Conservation (phyloP, 2,329 filamentous ascomycete genomes). For the Cladosporium halotolerans region DNA sequence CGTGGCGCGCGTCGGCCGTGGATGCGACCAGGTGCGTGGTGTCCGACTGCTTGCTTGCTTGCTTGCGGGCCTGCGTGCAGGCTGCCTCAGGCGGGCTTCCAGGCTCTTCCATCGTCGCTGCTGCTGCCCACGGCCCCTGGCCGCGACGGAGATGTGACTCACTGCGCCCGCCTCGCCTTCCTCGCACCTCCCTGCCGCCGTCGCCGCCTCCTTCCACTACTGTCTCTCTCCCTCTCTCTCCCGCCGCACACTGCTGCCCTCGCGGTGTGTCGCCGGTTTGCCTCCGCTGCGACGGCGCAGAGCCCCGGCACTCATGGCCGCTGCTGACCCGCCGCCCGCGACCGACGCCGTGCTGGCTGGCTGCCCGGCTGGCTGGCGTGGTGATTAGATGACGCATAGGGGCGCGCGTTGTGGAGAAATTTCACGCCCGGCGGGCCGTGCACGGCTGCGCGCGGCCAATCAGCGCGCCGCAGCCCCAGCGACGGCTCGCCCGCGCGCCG, state of each 20-base stretch:
- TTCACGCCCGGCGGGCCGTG: neutral
- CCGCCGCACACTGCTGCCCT: too few relatives aligned
- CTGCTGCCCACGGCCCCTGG: neutral
- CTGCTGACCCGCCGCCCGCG: too few relatives aligned
- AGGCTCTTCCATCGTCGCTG: constrained; percentile 2
- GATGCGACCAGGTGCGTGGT: neutral
- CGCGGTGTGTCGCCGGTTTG: too few relatives aligned
- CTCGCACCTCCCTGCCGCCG: neutral
- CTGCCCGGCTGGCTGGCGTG: neutral
- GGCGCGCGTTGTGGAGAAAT: neutral
- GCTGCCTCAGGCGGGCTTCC: neutral
- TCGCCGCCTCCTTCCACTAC: neutral
- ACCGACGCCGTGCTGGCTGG: neutral
- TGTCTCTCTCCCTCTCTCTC: too few relatives aligned
- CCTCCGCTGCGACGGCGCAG: too few relatives aligned
- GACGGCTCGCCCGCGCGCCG: neutral
- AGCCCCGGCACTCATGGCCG: too few relatives aligned
- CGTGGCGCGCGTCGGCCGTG: too few relatives aligned
- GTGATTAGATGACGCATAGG: too few relatives aligned
- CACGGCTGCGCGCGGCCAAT: neutral
- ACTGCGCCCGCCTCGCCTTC: neutral
- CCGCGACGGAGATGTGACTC: neutral
- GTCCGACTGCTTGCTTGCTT: constrained; percentile 1
- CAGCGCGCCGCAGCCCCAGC: neutral
- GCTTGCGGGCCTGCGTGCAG: neutral